These are phyloP conservation scores for Solanum hybrid DNA, from an alignment of 305 asterid genomes.

Conservation along the genomic window DNA sequence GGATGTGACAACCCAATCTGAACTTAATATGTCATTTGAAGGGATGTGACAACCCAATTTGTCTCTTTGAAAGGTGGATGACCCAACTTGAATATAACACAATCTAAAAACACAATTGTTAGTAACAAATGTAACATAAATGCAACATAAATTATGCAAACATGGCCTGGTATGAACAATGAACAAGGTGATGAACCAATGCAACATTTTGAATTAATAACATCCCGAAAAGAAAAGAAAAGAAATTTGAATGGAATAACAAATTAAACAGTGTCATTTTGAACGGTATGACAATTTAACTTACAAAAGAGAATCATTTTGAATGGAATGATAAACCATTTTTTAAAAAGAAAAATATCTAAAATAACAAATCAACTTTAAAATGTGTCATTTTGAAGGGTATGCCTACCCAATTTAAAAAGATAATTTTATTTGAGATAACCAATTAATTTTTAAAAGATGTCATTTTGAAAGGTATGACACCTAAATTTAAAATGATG, in stretches of 20 bases:
- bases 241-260: not conserved
- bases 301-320: not conserved
- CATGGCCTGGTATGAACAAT: not conserved
- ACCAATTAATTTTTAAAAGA: too few relatives aligned
- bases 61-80: not conserved
- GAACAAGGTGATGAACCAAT: not conserved
- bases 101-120: not conserved
- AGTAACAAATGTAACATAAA: too few relatives aligned
- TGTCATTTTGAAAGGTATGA: too few relatives aligned
- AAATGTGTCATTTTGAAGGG: not conserved
- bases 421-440: too few relatives aligned
- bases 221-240: not conserved
- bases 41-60: not conserved
- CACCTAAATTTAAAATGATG: too few relatives aligned
- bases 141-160: not conserved
- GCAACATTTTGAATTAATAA: not conserved
- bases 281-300: not conserved
- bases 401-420: not conserved
- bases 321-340: not conserved
- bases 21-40: not conserved
- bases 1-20: not conserved
- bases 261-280: too few relatives aligned
- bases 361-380: not conserved
- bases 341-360: not conserved
- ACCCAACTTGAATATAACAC: not conserved